phyloP scores from a whole-genome alignment of 2,329 filamentous ascomycete species.

The Stylonectria norvegica region DNA sequence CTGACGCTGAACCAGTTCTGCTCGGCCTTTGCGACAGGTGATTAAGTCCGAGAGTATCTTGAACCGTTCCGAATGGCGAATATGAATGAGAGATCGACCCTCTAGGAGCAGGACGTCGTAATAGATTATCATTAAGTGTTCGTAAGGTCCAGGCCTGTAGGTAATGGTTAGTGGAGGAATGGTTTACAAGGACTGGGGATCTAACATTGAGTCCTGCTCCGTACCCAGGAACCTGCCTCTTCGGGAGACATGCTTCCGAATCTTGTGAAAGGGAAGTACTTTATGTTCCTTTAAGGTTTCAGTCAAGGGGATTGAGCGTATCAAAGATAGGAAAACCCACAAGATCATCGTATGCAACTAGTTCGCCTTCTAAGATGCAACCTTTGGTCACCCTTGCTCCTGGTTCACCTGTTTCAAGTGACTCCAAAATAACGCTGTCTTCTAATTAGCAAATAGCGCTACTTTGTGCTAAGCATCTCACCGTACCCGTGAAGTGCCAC shows the following conservation, averaged over 20 bases:
- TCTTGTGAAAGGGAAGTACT: conserved; percentile 75
- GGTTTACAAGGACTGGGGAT: conserved; percentile 2
- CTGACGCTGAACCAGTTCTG: conserved; percentile 64
- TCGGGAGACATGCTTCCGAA: conserved; percentile 74
- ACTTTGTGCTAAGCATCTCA: no score
- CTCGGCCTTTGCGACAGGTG: conserved; percentile 53
- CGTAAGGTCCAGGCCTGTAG: conserved; percentile 45
- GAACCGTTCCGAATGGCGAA: conserved; percentile 57
- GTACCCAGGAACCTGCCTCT: conserved; percentile 68
- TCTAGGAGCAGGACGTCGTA: conserved; percentile 57
- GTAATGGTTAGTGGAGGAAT: conserved; percentile 14
- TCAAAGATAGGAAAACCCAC: conserved; percentile 36
- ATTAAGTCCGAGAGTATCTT: conserved; percentile 56
- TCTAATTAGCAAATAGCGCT: conserved; percentile 9
- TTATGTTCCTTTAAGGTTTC: conserved; percentile 44
- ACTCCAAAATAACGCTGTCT: conserved; percentile 55
- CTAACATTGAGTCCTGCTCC: conserved; percentile 64
- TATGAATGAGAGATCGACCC: conserved; percentile 47
- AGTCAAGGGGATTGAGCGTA: no score
- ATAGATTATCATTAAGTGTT: conserved; percentile 61
- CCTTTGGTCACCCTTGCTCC: conserved; percentile 57
- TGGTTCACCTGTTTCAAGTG: conserved; percentile 57
- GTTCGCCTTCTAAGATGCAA: conserved; percentile 81
- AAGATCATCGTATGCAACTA: conserved; percentile 72
- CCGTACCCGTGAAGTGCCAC: conserved; percentile 53